These are phyloP conservation scores for Daldinia caldariorum DNA, from an alignment of 495 filamentous ascomycete genomes.

Conservation along the genomic window DNA sequence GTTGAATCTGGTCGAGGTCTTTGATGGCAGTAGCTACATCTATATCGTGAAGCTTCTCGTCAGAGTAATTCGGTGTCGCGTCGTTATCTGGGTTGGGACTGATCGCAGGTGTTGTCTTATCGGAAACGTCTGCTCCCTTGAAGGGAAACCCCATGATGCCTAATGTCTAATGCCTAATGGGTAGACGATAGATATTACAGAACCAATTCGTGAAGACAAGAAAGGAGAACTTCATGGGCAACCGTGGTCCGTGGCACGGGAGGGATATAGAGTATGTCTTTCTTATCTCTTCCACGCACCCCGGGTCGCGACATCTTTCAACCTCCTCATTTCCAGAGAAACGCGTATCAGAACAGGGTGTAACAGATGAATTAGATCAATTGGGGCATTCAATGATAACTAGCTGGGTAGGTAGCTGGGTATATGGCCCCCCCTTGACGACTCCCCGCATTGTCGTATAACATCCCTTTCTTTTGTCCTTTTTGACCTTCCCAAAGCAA, in stretches of 20 bases:
- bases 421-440: constrained; percentile 15
- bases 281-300: constrained; percentile 30
- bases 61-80: constrained; percentile 21
- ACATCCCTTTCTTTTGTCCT: constrained; percentile 16
- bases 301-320: constrained; percentile 9
- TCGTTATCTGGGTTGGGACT: constrained; percentile 14
- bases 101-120: constrained; percentile 28
- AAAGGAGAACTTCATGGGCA: constrained; percentile 10
- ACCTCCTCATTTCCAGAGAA: constrained; percentile 13
- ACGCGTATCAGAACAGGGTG: constrained; percentile 27
- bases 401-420: constrained; percentile 26
- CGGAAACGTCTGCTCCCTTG: constrained; percentile 19
- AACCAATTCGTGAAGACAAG: background rate
- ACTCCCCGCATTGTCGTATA: constrained; percentile 16
- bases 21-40: constrained; percentile 38
- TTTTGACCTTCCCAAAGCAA: constrained; percentile 40
- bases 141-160: constrained; percentile 36
- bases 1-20: constrained; percentile 44
- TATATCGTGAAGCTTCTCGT: constrained; percentile 34
- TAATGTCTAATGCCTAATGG: constrained; percentile 4
- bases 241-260: too few species aligned
- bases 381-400: constrained; percentile 8
- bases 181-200: constrained; percentile 5
- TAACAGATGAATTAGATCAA: constrained; percentile 8
- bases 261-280: constrained; percentile 5